Evolutionary conservation across 305 asterid genomes (phyloP).

Genomic region (Fraxinus xanthoxyloides): DNA sequence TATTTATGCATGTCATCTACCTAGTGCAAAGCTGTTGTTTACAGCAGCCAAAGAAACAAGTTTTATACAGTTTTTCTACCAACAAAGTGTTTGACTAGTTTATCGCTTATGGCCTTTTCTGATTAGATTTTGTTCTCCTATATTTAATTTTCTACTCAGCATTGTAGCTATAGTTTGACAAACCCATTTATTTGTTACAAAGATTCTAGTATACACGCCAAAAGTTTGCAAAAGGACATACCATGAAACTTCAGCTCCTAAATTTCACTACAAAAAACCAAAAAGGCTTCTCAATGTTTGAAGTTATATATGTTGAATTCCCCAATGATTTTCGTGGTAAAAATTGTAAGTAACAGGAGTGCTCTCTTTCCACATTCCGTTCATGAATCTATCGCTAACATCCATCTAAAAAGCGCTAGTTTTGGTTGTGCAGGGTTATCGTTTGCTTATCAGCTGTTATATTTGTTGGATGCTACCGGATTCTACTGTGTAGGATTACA

Average conservation of each 20-base stretch:
- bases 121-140: conserved; percentile 2
- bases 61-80: background rate
- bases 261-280: background rate
- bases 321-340: background rate
- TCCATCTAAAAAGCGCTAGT: conserved; percentile 24
- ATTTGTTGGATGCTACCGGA: conserved; percentile 77
- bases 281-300: background rate
- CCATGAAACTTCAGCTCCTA: background rate
- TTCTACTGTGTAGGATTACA: conserved; percentile 76
- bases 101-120: background rate
- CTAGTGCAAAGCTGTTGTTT: background rate
- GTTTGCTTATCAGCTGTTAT: conserved; percentile 91
- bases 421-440: conserved; percentile 61
- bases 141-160: background rate
- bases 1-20: conserved; percentile 3
- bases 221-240: background rate
- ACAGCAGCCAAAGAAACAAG: background rate
- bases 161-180: background rate
- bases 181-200: background rate
- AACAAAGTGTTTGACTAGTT: background rate
- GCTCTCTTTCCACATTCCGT: conserved; percentile 7
- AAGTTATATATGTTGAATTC: background rate
- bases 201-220: background rate
- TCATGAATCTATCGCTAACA: conserved; percentile 13
- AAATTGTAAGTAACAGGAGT: conserved; percentile 2